A percentile compares a stretch with the other conserved stretches of the same genome.
These are phyloP conservation scores for Porcisia deanei DNA, from an alignment of 208 protist genomes.

Conservation along the genomic window DNA sequence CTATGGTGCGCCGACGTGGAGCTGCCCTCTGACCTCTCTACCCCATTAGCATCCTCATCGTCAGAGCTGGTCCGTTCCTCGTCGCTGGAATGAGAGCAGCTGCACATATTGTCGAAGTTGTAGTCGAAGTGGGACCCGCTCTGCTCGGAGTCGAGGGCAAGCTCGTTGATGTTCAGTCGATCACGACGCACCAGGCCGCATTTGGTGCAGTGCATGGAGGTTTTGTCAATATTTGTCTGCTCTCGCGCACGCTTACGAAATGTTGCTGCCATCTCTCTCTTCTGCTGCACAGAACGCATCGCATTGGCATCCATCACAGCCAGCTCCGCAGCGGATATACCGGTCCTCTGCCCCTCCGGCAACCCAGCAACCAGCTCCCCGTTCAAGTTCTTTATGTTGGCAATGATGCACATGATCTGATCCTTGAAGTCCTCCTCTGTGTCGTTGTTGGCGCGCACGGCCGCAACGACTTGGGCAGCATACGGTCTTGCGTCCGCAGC, in stretches of 20 bases:
- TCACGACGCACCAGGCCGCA: constrained; percentile 82
- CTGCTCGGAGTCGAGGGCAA: constrained; percentile 88
- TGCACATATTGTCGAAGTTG: constrained; percentile 87
- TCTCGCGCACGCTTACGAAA: constrained; percentile 80
- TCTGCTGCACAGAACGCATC: constrained; percentile 71
- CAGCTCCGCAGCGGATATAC: constrained; percentile 41
- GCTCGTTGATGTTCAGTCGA: constrained; percentile 86
- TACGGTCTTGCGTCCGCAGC: constrained; percentile 33
- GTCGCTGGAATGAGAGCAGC: constrained; percentile 72
- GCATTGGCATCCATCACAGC: constrained; percentile 73
- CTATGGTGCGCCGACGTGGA: background rate
- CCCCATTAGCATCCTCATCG: constrained; percentile 25
- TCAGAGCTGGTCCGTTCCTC: constrained; percentile 39
- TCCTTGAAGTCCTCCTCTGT: constrained; percentile 74
- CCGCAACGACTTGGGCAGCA: constrained; percentile 45
- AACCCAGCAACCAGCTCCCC: constrained; percentile 38
- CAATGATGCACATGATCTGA: constrained; percentile 66
- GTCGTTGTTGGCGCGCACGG: constrained; percentile 31
- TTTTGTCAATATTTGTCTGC: constrained; percentile 74
- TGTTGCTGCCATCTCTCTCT: constrained; percentile 39
- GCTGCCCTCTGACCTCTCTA: constrained; percentile 3
- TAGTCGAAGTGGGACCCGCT: constrained; percentile 91
- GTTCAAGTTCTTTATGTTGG: constrained; percentile 78
- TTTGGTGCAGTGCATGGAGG: constrained; percentile 80
- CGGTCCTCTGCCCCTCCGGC: background rate